Evolutionary conservation across 129 eudicot genomes (phyloP).

Genomic region (Oenanthe sinensis): DNA sequence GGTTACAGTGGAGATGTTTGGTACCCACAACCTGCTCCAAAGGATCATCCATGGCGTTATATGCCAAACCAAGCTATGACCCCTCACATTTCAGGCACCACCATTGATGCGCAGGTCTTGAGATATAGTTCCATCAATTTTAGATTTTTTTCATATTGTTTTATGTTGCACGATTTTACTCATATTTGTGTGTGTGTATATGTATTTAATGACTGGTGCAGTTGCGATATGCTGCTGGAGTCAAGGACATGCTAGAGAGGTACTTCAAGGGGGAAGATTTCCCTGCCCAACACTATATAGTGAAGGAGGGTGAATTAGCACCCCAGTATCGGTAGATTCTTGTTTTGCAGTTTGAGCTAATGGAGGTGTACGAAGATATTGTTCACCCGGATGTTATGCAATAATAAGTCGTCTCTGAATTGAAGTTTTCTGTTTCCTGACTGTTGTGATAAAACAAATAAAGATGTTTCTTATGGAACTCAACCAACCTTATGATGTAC

Average conservation of each 20-base stretch:
- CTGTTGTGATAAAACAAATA: not conserved
- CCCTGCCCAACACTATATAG: constrained; percentile 76
- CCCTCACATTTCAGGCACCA: constrained; percentile 96
- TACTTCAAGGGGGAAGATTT: constrained; percentile 97
- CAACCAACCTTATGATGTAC: not conserved
- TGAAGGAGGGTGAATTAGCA: constrained; percentile 96
- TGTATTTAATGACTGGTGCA: constrained; percentile 22
- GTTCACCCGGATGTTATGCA: not conserved
- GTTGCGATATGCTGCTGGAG: constrained; percentile 91
- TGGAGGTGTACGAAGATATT: not conserved
- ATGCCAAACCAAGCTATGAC: constrained; percentile 99
- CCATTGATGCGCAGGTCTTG: constrained; percentile 90
- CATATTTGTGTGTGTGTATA: not conserved
- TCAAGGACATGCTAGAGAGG: constrained; percentile 83
- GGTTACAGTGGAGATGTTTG: constrained; percentile 99
- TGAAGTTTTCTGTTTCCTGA: not conserved
- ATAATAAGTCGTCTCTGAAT: constrained; percentile 15
- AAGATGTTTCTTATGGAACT: not conserved
- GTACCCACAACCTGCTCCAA: constrained; percentile 99
- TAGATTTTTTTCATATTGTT: not conserved
- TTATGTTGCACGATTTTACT: not conserved
- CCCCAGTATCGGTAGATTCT: constrained; percentile 63
- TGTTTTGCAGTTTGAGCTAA: not conserved
- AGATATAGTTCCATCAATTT: not conserved
- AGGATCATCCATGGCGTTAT: constrained; percentile 98